Percentiles rank a stretch among this genome's conserved stretches.
These are phyloP conservation scores for Citrus medica DNA, from an alignment of 345 rosid species.

Conservation along the genomic window DNA sequence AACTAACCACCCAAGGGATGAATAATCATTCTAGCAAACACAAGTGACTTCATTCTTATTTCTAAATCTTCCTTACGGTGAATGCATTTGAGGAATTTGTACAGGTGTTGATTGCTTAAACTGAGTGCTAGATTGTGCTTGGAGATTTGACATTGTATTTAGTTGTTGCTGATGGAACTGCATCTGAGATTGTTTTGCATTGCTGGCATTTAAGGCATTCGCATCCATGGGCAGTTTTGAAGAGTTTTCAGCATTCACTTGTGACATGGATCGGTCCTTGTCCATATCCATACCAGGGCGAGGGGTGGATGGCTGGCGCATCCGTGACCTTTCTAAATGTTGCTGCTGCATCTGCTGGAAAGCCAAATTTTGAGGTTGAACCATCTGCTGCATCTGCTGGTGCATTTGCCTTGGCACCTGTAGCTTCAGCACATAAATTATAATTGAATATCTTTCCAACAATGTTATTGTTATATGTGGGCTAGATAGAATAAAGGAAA, in stretches of 20 bases:
- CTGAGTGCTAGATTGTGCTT: conserved; percentile 60
- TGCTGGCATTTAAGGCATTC: conserved; percentile 55
- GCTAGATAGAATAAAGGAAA: not conserved
- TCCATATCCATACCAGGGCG: conserved; percentile 66
- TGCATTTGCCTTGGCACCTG: conserved; percentile 70
- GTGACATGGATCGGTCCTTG: conserved; percentile 70
- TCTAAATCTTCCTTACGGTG: conserved; percentile 57
- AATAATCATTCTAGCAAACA: not conserved
- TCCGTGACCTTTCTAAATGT: conserved; percentile 57
- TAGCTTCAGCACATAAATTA: conserved; percentile 21
- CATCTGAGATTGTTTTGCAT: conserved; percentile 53
- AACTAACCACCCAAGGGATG: not conserved
- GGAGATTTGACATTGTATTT: conserved; percentile 62
- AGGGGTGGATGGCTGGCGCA: conserved; percentile 55
- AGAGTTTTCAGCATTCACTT: conserved; percentile 74
- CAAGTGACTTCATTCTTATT: not conserved
- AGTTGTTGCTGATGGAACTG: conserved; percentile 71
- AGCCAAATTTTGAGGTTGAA: conserved; percentile 42
- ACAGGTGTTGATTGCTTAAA: conserved; percentile 62
- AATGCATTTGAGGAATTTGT: conserved; percentile 71
- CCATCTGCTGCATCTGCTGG: conserved; percentile 78
- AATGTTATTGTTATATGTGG: not conserved
- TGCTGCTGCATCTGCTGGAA: conserved; percentile 47
- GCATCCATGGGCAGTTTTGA: conserved; percentile 64
- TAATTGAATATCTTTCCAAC: not conserved